These are phyloP conservation scores for Voacanga thouarsii DNA, from an alignment of 257 asterid genomes.

Conservation along the genomic window DNA sequence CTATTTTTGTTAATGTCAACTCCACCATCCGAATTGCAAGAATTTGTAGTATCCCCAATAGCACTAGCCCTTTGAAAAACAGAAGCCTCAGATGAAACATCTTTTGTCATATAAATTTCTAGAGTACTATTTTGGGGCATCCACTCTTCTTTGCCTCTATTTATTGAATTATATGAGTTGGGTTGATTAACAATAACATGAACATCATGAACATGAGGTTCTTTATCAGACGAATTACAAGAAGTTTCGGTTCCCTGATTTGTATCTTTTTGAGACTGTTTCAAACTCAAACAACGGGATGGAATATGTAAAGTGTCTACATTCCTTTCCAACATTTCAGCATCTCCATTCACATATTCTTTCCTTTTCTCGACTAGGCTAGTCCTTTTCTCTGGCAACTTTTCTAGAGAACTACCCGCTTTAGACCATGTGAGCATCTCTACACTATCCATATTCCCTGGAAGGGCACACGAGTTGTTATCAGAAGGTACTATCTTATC, in stretches of 20 bases:
- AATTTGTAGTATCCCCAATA: constrained; percentile 17
- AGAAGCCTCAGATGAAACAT: constrained; percentile 28
- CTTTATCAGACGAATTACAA: constrained; percentile 17
- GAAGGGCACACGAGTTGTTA: constrained; percentile 23
- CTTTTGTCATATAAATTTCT: constrained; percentile 17
- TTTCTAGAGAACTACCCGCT: constrained; percentile 22
- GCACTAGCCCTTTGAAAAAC: constrained; percentile 17
- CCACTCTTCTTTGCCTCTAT: background rate
- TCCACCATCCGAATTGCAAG: constrained; percentile 24
- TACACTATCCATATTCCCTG: constrained; percentile 13
- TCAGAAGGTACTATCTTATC: constrained; percentile 49
- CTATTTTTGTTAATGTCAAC: constrained; percentile 33
- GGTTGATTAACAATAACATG: constrained; percentile 28
- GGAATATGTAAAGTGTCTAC: constrained; percentile 21
- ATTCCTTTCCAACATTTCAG: constrained; percentile 21
- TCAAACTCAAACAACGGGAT: constrained; percentile 7
- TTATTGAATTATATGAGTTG: constrained; percentile 18
- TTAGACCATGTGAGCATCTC: constrained; percentile 9
- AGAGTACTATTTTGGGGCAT: constrained; percentile 6
- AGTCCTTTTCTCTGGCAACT: constrained; percentile 18
- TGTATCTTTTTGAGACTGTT: constrained; percentile 21
- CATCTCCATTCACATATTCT: constrained; percentile 9
- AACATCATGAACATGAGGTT: constrained; percentile 32
- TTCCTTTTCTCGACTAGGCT: constrained; percentile 22
- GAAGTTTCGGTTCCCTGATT: constrained; percentile 20